Evolutionary conservation across 2,329 filamentous ascomycete genomes (phyloP).

Genomic region (Keithomyces neogunnii): DNA sequence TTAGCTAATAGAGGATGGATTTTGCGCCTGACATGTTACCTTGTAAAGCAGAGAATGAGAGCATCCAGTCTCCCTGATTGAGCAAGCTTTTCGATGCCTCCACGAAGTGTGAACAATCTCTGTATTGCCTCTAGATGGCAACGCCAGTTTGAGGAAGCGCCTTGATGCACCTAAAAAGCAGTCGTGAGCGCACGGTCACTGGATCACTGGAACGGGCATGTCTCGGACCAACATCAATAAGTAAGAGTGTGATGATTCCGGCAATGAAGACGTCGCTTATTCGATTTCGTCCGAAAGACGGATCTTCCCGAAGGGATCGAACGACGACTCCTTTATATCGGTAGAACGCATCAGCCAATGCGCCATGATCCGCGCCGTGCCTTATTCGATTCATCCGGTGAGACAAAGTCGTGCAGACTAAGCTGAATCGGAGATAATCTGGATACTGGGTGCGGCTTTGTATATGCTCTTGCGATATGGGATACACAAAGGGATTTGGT

Average conservation of each 20-base stretch:
- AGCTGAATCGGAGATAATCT: conserved; percentile 19
- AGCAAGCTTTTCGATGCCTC: conserved; percentile 16
- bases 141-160: conserved; percentile 22
- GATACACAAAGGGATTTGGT: conserved; percentile 17
- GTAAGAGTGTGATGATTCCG: conserved; percentile 22
- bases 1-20: conserved; percentile 5
- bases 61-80: conserved; percentile 12
- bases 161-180: conserved; percentile 19
- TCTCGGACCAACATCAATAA: conserved; percentile 21
- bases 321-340: conserved; percentile 21
- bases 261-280: conserved; percentile 19
- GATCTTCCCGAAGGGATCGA: conserved; percentile 20
- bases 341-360: conserved; percentile 18
- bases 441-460: conserved; percentile 13
- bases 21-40: no score
- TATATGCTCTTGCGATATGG: conserved; percentile 14
- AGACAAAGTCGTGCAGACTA: conserved; percentile 23
- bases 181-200: background rate
- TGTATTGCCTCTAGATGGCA: conserved; percentile 24
- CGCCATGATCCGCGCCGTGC: conserved; percentile 8
- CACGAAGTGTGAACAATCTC: conserved; percentile 22
- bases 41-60: conserved; percentile 15
- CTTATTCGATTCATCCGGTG: conserved; percentile 22
- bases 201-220: background rate
- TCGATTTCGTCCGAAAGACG: conserved; percentile 12